Evolutionary conservation across 306 rosid genomes (phyloP).

Genomic region (Dryas octopetala): DNA sequence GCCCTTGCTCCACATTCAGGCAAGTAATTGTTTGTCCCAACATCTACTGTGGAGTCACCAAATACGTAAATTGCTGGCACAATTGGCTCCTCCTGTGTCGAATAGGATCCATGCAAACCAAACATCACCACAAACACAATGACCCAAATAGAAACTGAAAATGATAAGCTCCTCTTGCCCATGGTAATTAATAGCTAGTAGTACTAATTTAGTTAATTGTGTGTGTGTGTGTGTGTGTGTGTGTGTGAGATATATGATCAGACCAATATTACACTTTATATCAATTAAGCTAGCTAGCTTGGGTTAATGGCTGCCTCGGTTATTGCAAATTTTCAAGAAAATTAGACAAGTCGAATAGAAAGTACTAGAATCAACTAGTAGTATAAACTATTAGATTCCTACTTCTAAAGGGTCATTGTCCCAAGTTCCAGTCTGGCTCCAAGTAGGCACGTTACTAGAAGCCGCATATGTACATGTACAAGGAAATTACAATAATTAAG

Average conservation of each 20-base stretch:
- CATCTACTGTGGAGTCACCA: slow-evolving; percentile 32
- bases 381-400: no score
- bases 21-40: slow-evolving; percentile 25
- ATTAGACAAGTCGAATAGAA: background rate
- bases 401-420: background rate
- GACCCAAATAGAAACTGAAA: background rate
- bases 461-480: background rate
- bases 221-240: background rate
- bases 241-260: background rate
- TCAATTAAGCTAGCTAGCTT: background rate
- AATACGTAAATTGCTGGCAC: slow-evolving; percentile 21
- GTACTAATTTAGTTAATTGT: background rate
- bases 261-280: background rate
- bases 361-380: background rate
- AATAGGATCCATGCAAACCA: background rate
- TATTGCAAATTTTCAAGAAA: background rate
- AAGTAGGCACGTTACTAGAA: background rate
- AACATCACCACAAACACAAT: background rate
- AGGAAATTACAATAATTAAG: no score
- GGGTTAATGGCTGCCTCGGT: no score
- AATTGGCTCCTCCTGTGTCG: background rate
- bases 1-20: slow-evolving; percentile 7
- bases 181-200: background rate
- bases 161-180: background rate
- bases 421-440: background rate